These are phyloP conservation scores for Collybia nuda DNA, from an alignment of 768 basidiomycete species.

Conservation along the genomic window DNA sequence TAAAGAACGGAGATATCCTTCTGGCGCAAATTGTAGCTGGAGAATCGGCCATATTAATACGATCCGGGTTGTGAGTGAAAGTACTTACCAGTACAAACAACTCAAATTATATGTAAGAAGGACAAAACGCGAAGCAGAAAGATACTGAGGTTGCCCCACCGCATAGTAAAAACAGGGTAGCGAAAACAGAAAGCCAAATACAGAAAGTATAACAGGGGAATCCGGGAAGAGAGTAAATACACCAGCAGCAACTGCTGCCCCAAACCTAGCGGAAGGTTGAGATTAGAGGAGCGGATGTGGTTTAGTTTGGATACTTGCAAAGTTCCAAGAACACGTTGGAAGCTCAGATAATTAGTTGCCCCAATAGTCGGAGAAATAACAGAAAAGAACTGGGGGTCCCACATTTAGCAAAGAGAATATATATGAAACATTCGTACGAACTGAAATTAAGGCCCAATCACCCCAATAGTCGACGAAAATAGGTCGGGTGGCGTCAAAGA, in stretches of 20 bases:
- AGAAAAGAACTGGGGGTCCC: conserved; percentile 66
- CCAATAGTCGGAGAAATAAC: conserved; percentile 92
- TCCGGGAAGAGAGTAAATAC: conserved; percentile 78
- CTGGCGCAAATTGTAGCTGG: conserved; percentile 79
- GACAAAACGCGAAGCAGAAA: conserved; percentile 76
- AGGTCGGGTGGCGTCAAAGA: conserved; percentile 75
- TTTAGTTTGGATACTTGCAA: conserved; percentile 48
- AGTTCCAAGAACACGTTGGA: conserved; percentile 86
- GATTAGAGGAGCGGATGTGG: conserved; percentile 7
- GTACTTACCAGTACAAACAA: conserved; percentile 61
- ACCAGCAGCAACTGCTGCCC: conserved; percentile 72
- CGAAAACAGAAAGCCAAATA: conserved; percentile 88
- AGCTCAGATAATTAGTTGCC: conserved; percentile 81
- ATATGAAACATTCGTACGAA: conserved; percentile 29
- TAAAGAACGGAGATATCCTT: conserved; percentile 56
- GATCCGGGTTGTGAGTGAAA: background rate
- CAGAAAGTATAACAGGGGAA: conserved; percentile 67
- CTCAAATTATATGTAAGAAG: conserved; percentile 90
- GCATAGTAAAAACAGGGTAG: conserved; percentile 94
- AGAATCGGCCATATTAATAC: background rate
- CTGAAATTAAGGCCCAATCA: conserved; percentile 96
- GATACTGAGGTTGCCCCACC: conserved; percentile 73
- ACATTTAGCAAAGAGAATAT: background rate
- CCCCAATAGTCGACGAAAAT: conserved; percentile 82
- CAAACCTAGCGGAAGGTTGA: conserved; percentile 48